A percentile compares a stretch with the other conserved stretches of the same genome.
Evolutionary conservation across 2,329 filamentous ascomycete species (phyloP).

Genomic region (Hirsutella rhossiliensis): DNA sequence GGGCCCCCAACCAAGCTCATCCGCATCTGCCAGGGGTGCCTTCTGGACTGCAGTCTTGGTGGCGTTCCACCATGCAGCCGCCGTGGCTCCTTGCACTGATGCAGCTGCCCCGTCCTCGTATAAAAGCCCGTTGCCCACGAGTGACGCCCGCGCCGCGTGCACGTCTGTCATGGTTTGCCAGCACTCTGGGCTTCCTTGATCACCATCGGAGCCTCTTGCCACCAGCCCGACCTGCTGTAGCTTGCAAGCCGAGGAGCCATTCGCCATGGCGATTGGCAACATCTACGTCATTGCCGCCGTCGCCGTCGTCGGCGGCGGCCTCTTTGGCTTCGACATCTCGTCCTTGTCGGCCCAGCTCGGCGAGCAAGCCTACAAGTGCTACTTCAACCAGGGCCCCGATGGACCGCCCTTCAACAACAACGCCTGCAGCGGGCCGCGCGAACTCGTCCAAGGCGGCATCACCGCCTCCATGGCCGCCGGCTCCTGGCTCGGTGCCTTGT

Average conservation of each 20-base stretch:
- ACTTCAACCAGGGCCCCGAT: slow-evolving; percentile 23
- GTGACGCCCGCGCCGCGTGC: neutral
- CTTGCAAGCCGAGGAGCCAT: neutral
- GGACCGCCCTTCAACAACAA: slow-evolving; percentile 17
- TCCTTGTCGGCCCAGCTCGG: slow-evolving; percentile 37
- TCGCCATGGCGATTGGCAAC: slow-evolving; percentile 18
- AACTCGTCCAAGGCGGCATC: slow-evolving; percentile 37
- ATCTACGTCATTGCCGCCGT: slow-evolving; percentile 22
- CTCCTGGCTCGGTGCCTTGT: slow-evolving; percentile 35
- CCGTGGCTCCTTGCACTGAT: neutral
- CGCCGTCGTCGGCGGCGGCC: slow-evolving; percentile 25
- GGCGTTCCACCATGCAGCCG: neutral
- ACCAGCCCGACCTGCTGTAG: too few species aligned
- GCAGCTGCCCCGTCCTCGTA: neutral
- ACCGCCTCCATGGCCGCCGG: slow-evolving; percentile 39
- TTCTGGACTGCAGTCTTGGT: too few species aligned
- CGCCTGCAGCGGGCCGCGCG: slow-evolving; percentile 20
- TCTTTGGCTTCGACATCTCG: slow-evolving; percentile 45
- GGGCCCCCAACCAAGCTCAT: too few species aligned
- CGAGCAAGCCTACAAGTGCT: slow-evolving; percentile 23
- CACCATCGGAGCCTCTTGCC: too few species aligned
- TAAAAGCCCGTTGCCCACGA: neutral
- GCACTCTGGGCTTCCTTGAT: neutral
- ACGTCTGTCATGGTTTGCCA: neutral
- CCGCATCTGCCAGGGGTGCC: too few species aligned